These are phyloP conservation scores for Paraphoma sp. DNA, from an alignment of 2,329 filamentous ascomycete genomes.

Conservation along the genomic window DNA sequence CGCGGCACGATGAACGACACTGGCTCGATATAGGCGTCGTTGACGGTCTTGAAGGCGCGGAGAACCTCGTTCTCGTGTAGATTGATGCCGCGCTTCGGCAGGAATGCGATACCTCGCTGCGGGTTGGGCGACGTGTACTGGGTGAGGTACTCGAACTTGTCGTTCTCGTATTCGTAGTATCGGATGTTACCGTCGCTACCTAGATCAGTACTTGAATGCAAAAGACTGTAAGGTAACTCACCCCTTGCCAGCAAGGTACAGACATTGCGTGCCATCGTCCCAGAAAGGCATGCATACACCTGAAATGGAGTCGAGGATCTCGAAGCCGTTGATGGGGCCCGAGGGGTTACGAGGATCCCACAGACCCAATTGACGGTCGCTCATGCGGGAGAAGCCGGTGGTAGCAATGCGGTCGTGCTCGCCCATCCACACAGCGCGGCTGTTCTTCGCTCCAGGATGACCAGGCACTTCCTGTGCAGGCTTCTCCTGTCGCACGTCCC, in stretches of 20 bases:
- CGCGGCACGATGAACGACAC: conserved; percentile 97
- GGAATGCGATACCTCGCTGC: conserved; percentile 90
- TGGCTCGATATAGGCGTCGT: conserved; percentile 91
- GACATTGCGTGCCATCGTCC: conserved; percentile 94
- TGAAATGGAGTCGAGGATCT: conserved; percentile 90
- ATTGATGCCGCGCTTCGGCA: conserved; percentile 94
- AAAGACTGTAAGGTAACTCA: conserved; percentile 54
- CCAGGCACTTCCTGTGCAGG: conserved; percentile 83
- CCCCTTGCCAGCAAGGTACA: conserved; percentile 98
- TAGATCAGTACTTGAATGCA: conserved; percentile 11
- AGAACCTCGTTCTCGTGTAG: conserved; percentile 92
- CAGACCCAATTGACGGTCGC: conserved; percentile 91
- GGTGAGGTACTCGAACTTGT: conserved; percentile 96
- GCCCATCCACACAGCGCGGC: conserved; percentile 94
- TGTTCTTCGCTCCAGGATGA: conserved; percentile 95
- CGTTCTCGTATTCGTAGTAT: conserved; percentile 97
- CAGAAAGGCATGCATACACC: conserved; percentile 99
- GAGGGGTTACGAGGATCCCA: conserved; percentile 86
- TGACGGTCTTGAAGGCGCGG: conserved; percentile 96
- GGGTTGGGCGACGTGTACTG: conserved; percentile 98
- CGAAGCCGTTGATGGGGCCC: conserved; percentile 89
- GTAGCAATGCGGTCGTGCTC: conserved; percentile 96
- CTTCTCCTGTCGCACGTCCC: conserved; percentile 94
- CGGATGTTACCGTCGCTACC: conserved; percentile 94
- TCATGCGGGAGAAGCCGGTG: conserved; percentile 98